Percentiles rank a stretch among this genome's conserved stretches.
Evolutionary conservation across 1,139 yeast species (phyloP).

Genomic region (Sporopachydermia cereana): DNA sequence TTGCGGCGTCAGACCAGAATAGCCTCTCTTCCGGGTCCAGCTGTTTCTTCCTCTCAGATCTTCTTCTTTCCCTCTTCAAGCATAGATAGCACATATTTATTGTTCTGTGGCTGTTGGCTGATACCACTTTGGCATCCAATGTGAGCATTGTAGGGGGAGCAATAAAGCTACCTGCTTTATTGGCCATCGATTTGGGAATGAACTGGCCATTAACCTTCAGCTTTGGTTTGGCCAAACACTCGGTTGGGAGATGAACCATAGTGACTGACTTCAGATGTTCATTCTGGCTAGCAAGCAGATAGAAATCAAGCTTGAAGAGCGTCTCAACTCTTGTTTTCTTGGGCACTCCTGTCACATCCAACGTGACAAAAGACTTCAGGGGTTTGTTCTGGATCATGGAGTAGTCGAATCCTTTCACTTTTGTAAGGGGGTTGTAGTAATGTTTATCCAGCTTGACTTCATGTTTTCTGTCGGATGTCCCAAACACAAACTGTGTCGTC

Average conservation of each 20-base stretch:
- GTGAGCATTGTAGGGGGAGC: not conserved
- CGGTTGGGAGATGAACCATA: not conserved
- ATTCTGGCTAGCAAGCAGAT: not conserved
- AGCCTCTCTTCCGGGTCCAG: not conserved
- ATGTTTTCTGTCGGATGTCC: not conserved
- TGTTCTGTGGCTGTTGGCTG: not conserved
- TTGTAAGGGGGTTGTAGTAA: not conserved
- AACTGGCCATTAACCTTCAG: not conserved
- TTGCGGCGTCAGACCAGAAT: not conserved
- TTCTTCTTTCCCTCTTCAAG: not conserved
- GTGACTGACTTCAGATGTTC: not conserved
- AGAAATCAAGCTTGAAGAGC: not conserved
- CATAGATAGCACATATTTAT: not conserved
- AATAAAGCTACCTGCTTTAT: not conserved
- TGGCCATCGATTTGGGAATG: not conserved
- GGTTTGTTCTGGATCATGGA: not conserved
- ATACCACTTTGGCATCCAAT: not conserved
- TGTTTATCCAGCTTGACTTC: not conserved
- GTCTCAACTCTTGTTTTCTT: constrained; percentile 3
- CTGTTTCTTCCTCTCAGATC: constrained; percentile 1
- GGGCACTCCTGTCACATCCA: not conserved
- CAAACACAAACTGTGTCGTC: not conserved
- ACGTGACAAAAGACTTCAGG: not conserved
- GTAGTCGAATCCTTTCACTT: not conserved
- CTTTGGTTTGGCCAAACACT: constrained; percentile 1